A percentile compares a stretch with the other conserved stretches of the same genome.
phyloP scores from a whole-genome alignment of 2,329 filamentous ascomycete genomes.

The Raffaelea albimanens region DNA sequence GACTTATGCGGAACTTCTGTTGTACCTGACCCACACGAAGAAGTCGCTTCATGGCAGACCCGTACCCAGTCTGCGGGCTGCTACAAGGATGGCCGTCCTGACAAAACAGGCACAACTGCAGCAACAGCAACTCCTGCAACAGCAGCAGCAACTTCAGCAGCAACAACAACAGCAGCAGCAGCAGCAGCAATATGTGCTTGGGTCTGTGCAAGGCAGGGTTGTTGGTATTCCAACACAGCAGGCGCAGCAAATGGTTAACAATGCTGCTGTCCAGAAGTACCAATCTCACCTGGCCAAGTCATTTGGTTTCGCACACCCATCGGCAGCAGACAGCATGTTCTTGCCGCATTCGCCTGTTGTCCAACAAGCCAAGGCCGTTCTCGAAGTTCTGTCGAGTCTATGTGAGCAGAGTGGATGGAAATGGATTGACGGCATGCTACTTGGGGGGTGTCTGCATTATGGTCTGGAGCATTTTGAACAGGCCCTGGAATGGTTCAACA shows the following conservation, averaged over 20 bases:
- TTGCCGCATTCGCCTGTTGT: constrained; percentile 27
- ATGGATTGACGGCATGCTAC: constrained; percentile 88
- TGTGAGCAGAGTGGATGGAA: constrained; percentile 75
- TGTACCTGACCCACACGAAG: constrained; percentile 52
- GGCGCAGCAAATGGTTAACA: constrained; percentile 6
- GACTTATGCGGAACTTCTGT: constrained; percentile 61
- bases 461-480: constrained; percentile 77
- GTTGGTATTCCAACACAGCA: neutral
- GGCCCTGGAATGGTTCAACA: constrained; percentile 64
- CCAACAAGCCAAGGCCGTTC: constrained; percentile 52
- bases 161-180: neutral
- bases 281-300: constrained; percentile 8
- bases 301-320: constrained; percentile 7
- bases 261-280: constrained; percentile 4
- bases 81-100: constrained; percentile 43
- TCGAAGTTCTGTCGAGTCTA: constrained; percentile 63
- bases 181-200: neutral
- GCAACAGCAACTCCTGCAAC: constrained; percentile 1
- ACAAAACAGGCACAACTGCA: constrained; percentile 21
- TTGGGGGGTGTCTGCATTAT: constrained; percentile 87
- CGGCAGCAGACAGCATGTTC: constrained; percentile 11
- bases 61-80: constrained; percentile 25
- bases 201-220: neutral
- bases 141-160: constrained; percentile 1
- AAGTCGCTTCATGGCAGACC: constrained; percentile 33